Percentiles rank a stretch among this genome's conserved stretches.
Evolutionary conservation across 2,329 filamentous ascomycete species (phyloP).

Genomic region (Trichoderma arundinaceum): DNA sequence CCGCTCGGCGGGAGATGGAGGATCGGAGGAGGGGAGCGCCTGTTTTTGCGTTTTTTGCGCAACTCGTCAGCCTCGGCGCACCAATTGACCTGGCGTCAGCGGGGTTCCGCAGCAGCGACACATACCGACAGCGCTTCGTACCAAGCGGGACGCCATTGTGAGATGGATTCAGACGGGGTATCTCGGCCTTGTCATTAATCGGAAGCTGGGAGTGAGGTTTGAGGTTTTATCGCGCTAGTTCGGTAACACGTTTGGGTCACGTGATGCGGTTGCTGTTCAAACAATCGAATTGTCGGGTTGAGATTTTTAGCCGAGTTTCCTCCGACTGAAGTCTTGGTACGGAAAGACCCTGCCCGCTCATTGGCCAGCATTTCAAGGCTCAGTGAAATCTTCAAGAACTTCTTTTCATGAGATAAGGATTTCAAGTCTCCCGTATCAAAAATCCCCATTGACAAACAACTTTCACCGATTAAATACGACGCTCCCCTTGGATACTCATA

Average conservation of each 20-base stretch:
- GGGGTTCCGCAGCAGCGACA: constrained; percentile 40
- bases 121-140: constrained; percentile 93
- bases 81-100: constrained; percentile 40
- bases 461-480: background rate
- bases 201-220: constrained; percentile 53
- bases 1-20: constrained; percentile 73
- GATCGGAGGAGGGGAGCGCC: constrained; percentile 92
- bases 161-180: constrained; percentile 61
- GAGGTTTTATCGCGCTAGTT: constrained; percentile 58
- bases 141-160: constrained; percentile 98
- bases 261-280: constrained; percentile 40
- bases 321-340: constrained; percentile 22
- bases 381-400: constrained; percentile 41
- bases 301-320: constrained; percentile 40
- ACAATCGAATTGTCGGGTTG: constrained; percentile 22
- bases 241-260: constrained; percentile 47
- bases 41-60: constrained; percentile 49
- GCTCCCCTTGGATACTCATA: background rate
- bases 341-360: constrained; percentile 32
- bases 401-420: constrained; percentile 28
- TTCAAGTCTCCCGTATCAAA: constrained; percentile 16
- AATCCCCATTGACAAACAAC: background rate
- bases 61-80: constrained; percentile 35
- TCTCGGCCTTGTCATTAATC: constrained; percentile 52
- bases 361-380: constrained; percentile 40